phyloP scores from a whole-genome alignment of 305 asterid genomes.

The Galium porrigens region DNA sequence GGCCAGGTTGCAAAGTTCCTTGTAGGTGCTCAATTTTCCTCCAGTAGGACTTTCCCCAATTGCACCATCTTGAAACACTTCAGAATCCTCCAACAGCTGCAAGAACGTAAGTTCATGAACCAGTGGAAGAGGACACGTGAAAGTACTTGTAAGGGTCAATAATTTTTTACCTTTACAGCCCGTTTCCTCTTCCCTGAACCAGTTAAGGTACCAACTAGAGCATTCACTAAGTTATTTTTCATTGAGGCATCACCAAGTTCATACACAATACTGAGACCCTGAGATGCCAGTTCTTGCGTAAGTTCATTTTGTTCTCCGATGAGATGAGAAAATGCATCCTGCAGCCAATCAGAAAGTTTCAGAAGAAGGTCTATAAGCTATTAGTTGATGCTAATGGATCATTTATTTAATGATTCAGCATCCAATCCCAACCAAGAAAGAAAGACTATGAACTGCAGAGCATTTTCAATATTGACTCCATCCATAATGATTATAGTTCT shows the following conservation, averaged over 20 bases:
- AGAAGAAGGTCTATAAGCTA: slow-evolving; percentile 7
- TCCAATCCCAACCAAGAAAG: not conserved
- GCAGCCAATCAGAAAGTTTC: slow-evolving; percentile 25
- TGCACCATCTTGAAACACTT: slow-evolving; percentile 85
- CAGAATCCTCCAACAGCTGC: slow-evolving; percentile 83
- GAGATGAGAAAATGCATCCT: slow-evolving; percentile 96
- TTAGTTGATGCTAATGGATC: not conserved
- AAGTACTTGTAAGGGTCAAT: not conserved
- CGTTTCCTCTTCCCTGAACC: slow-evolving; percentile 98
- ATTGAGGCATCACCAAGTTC: slow-evolving; percentile 84
- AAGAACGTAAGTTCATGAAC: slow-evolving; percentile 10
- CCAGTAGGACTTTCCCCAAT: slow-evolving; percentile 93
- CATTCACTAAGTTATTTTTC: slow-evolving; percentile 81
- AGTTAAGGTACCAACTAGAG: slow-evolving; percentile 91
- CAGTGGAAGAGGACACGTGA: slow-evolving; percentile 12
- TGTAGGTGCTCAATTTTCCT: slow-evolving; percentile 90
- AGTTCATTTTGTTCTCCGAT: slow-evolving; percentile 91
- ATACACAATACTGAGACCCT: slow-evolving; percentile 93
- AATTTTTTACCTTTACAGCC: slow-evolving; percentile 63
- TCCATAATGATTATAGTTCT: not conserved
- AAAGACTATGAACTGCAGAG: not conserved
- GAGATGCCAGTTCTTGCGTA: slow-evolving; percentile 97
- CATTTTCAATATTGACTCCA: not conserved
- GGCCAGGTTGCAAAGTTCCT: slow-evolving; percentile 96
- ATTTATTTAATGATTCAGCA: not conserved